phyloP scores from a whole-genome alignment of 2,329 filamentous ascomycete genomes.

The Aspergillus tubingensis region DNA sequence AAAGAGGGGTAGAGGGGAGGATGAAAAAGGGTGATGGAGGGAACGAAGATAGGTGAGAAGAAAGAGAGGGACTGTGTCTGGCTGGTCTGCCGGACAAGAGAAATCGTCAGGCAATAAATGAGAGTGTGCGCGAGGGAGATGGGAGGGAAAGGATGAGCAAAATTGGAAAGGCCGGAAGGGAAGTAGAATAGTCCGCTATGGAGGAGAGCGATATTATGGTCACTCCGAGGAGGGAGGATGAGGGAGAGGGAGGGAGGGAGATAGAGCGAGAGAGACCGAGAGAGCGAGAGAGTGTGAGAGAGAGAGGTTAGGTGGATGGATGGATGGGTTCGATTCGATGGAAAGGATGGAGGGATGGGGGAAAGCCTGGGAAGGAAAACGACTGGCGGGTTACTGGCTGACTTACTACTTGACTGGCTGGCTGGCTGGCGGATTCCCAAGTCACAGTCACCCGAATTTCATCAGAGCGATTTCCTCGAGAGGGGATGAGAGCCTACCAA shows the following conservation, averaged over 20 bases:
- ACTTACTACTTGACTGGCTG: not conserved
- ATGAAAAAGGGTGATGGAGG: not conserved
- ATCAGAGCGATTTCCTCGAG: not conserved
- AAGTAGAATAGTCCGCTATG: constrained; percentile 28
- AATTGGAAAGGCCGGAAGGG: constrained; percentile 22
- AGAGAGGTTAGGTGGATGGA: not conserved
- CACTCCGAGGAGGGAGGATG: not conserved
- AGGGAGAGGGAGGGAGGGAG: not conserved
- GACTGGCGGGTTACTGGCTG: not conserved
- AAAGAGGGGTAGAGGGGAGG: constrained; percentile 8
- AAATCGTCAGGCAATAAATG: not conserved
- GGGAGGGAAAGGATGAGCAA: constrained; percentile 15
- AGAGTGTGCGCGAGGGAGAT: constrained; percentile 12
- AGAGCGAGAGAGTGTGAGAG: too few species aligned
- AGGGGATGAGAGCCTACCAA: constrained; percentile 4
- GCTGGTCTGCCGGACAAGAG: not conserved
- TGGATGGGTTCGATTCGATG: not conserved
- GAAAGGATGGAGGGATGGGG: not conserved
- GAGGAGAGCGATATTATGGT: not conserved
- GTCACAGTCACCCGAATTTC: not conserved
- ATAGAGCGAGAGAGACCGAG: not conserved
- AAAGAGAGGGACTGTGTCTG: not conserved
- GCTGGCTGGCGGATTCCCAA: not conserved
- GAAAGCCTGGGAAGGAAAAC: not conserved
- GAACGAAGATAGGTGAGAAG: not conserved